Conservation (phyloP, 169 alveolate species). For the Hammondia hammondi region DNA sequence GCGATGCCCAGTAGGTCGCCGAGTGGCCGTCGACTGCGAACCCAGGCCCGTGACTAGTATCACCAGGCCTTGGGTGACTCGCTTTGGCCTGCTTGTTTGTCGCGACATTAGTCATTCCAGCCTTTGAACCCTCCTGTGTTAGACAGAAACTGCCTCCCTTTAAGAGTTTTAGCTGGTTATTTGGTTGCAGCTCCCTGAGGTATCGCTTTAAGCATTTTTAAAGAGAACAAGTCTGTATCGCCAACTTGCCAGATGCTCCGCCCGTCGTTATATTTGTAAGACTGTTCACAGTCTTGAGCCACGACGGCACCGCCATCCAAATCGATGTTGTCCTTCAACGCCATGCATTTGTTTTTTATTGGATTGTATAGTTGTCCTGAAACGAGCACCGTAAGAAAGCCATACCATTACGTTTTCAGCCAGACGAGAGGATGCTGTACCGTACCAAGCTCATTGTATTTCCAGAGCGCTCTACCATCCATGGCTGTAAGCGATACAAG, state of each 20-base stretch:
- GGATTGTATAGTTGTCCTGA: conserved; percentile 74
- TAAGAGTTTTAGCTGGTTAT: conserved; percentile 87
- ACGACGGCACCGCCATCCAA: conserved; percentile 83
- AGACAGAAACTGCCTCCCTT: conserved; percentile 90
- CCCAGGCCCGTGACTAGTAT: conserved; percentile 75
- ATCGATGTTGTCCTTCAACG: conserved; percentile 80
- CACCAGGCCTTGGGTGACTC: conserved; percentile 79
- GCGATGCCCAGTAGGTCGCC: conserved; percentile 85
- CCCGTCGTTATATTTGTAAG: conserved; percentile 61
- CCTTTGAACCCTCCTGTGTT: conserved; percentile 86
- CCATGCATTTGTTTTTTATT: conserved; percentile 79
- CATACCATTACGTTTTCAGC: neutral
- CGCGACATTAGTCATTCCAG: conserved; percentile 89
- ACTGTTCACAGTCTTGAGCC: conserved; percentile 71
- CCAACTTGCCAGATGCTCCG: conserved; percentile 63
- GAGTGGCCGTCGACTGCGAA: conserved; percentile 87
- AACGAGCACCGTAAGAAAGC: neutral
- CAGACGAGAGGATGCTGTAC: neutral
- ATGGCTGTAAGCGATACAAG: conserved; percentile 28
- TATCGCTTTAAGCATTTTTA: neutral
- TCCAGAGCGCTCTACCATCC: conserved; percentile 67
- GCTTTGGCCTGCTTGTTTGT: conserved; percentile 79
- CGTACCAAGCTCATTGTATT: conserved; percentile 59
- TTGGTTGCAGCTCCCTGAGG: conserved; percentile 87
- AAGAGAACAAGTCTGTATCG: neutral